phyloP scores from a whole-genome alignment of 2,329 filamentous ascomycete genomes.

The Passalora sequoiae region DNA sequence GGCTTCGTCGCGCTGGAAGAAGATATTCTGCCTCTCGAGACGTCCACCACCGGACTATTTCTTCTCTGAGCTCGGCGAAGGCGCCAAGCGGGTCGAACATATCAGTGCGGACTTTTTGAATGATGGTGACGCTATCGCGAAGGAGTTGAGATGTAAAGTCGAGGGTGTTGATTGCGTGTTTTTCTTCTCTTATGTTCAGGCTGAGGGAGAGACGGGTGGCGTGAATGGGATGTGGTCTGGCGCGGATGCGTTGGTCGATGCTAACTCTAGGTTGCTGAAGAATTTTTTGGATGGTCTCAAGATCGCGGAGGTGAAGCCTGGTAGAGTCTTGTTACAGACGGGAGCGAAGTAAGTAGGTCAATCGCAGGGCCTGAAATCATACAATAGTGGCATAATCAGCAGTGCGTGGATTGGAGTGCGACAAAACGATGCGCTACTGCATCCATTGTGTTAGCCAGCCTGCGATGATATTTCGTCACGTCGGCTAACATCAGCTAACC shows the following conservation, averaged over 20 bases:
- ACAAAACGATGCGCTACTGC: no score
- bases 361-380: no score
- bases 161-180: conserved; percentile 42
- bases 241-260: conserved; percentile 37
- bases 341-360: no score
- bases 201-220: conserved; percentile 12
- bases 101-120: conserved; percentile 32
- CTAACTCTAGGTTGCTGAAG: conserved; percentile 12
- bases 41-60: conserved; percentile 37
- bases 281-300: conserved; percentile 16
- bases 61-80: conserved; percentile 13
- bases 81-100: conserved; percentile 17
- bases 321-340: conserved; percentile 45
- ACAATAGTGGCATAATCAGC: no score
- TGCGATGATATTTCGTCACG: no score
- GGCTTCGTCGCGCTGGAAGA: conserved; percentile 44
- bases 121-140: conserved; percentile 31
- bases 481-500: no score
- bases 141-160: conserved; percentile 23
- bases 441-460: no score
- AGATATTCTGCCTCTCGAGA: conserved; percentile 47
- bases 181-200: conserved; percentile 49
- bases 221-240: conserved; percentile 25
- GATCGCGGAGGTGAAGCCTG: conserved; percentile 31
- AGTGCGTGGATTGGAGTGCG: no score